Evolutionary conservation across 2,329 filamentous ascomycete species (phyloP), one percentile per base, ranked within the genome.

Genomic region (Apiospora aurea): DNA sequence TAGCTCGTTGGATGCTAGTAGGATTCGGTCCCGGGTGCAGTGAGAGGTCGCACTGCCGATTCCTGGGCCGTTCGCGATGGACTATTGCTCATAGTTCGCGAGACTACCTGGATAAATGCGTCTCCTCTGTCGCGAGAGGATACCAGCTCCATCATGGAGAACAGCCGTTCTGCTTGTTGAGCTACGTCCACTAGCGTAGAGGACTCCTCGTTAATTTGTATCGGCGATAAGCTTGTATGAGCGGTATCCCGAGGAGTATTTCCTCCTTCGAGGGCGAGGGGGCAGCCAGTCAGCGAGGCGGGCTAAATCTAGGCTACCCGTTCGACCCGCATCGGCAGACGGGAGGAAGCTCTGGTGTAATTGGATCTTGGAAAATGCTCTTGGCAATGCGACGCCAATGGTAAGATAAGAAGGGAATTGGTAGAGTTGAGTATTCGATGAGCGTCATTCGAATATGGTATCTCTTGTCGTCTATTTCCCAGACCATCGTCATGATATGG

Each of bases 351-450:
- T 34, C n/a, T 41, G 57, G 57, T 41, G 21, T 24, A 41, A 21
- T 5, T 38, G 16, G 16, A 11, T 41, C 18, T 38, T 38, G 0
- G 1, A 10, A 38, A 16, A 7, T 34, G 29, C 13, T n/a, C 57
- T 64, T 64, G 34, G 34, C 57, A 64, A 34, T 21, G 26, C 51
- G 26, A 57, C 26, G 34, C 16, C 16, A 61, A 34, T 61, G 16
- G 53, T 8, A 21, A 21, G 34, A 41, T 4, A 8, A 18, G 41
- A 21, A n/a, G n/a, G 21, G 18, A 41, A 41, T 0, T 7, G 8
- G n/a, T n/a, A 1, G 1, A 8, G 11, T 18, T 1, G 18, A n/a
- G 24, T 4, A 14, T 41, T 10, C 2, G 7, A n/a, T 13, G 3
- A 34, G 53, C 10, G 8, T 57, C 57, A 43, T 41, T 7, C 6